phyloP scores from a whole-genome alignment of 176 grass and related monocot species.

The Zea luxurians region DNA sequence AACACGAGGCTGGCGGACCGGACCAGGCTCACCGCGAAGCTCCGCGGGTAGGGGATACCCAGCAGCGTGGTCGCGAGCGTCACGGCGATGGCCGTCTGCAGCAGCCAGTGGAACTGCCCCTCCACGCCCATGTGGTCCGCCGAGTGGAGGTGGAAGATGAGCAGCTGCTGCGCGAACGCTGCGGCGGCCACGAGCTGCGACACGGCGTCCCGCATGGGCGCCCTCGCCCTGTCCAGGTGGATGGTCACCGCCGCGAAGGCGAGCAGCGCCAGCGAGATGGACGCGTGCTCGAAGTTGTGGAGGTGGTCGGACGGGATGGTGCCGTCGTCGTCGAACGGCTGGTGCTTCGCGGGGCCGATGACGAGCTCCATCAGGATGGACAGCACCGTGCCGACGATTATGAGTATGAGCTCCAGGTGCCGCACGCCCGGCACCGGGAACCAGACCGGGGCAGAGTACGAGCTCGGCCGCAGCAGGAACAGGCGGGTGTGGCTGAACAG shows the following conservation, averaged over 20 bases:
- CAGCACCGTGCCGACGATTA: constrained; percentile 46
- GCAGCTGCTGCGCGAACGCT: constrained; percentile 77
- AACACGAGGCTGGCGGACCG: constrained; percentile 71
- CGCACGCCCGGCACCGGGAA: constrained; percentile 54
- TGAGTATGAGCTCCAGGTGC: constrained; percentile 65
- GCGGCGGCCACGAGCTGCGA: constrained; percentile 53
- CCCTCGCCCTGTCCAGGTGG: constrained; percentile 52
- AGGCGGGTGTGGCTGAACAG: constrained; percentile 81
- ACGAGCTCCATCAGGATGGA: constrained; percentile 93
- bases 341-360: constrained; percentile 76
- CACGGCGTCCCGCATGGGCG: constrained; percentile 52
- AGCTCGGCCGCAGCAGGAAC: constrained; percentile 54
- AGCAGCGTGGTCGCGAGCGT: constrained; percentile 68
- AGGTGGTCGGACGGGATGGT: constrained; percentile 88
- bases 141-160: constrained; percentile 85
- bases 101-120: constrained; percentile 80
- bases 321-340: constrained; percentile 81
- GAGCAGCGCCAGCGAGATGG: constrained; percentile 79
- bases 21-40: constrained; percentile 65
- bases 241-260: constrained; percentile 68
- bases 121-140: constrained; percentile 90
- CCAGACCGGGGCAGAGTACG: constrained; percentile 74
- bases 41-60: constrained; percentile 52
- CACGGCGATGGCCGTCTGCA: constrained; percentile 71
- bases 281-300: constrained; percentile 98